A percentile compares a stretch with the other conserved stretches of the same genome.
Evolutionary conservation across 257 asterid genomes (phyloP).

Genomic region (Salvia rosmarinus): DNA sequence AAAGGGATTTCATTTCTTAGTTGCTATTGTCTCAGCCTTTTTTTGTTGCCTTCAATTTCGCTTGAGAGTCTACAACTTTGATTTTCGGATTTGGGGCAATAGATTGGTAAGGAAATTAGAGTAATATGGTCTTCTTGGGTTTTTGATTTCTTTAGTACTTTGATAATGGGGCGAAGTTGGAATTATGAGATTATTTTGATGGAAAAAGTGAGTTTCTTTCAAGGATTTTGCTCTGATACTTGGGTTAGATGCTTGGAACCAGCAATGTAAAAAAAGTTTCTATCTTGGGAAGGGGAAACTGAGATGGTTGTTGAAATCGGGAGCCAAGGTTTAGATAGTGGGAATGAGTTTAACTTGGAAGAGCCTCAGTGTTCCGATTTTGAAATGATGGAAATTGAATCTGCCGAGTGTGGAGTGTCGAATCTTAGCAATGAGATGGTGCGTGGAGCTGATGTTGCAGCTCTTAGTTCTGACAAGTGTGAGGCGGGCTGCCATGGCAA

Average conservation of each 20-base stretch:
- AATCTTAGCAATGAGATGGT: constrained; percentile 26
- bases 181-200: constrained; percentile 4
- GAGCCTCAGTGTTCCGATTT: constrained; percentile 45
- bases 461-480: constrained; percentile 44
- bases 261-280: constrained; percentile 23
- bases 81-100: neutral
- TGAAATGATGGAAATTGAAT: constrained; percentile 66
- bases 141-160: constrained; percentile 2
- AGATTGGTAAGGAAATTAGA: neutral
- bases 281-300: constrained; percentile 25
- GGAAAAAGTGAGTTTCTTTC: neutral
- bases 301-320: constrained; percentile 8
- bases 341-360: constrained; percentile 22
- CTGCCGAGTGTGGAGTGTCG: constrained; percentile 41
- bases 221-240: constrained; percentile 12
- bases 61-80: neutral
- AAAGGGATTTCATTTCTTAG: neutral
- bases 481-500: constrained; percentile 58
- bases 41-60: neutral
- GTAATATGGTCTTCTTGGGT: constrained; percentile 9
- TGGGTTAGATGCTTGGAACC: constrained; percentile 7
- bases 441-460: constrained; percentile 35
- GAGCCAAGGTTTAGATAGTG: constrained; percentile 16
- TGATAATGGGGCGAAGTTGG: constrained; percentile 15
- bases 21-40: no score